A percentile compares a stretch with the other conserved stretches of the same genome.
Evolutionary conservation across 768 basidiomycete genomes (phyloP).

Genomic region (Lactarius psammicola): DNA sequence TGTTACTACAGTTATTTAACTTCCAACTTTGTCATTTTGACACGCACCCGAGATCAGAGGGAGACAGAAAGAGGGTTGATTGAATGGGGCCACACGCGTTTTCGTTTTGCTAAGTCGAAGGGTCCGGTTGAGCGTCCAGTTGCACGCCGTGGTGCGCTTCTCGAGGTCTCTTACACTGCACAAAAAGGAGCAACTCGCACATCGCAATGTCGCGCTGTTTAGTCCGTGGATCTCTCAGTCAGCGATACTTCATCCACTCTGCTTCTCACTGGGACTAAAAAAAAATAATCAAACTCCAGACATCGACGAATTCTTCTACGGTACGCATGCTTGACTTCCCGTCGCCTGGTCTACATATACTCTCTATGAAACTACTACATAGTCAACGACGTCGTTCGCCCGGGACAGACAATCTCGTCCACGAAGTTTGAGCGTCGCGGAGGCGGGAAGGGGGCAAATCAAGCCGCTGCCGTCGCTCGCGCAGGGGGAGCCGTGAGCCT

Average conservation of each 20-base stretch:
- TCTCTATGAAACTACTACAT: neutral
- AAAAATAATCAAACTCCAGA: slow-evolving; percentile 37
- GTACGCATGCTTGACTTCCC: slow-evolving; percentile 33
- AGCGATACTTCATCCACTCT: slow-evolving; percentile 3
- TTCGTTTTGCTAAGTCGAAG: neutral
- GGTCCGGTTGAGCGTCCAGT: too few species aligned
- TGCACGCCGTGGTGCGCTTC: neutral
- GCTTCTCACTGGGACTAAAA: neutral
- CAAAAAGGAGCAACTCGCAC: neutral
- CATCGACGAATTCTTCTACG: slow-evolving; percentile 58
- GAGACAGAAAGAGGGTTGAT: neutral
- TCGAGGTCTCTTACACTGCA: neutral
- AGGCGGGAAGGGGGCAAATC: slow-evolving; percentile 66
- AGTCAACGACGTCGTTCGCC: slow-evolving; percentile 54
- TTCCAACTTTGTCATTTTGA: slow-evolving; percentile 3
- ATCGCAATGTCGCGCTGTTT: slow-evolving; percentile 2
- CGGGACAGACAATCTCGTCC: slow-evolving; percentile 62
- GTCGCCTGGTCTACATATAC: neutral
- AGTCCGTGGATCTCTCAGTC: slow-evolving; percentile 21
- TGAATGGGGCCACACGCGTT: neutral
- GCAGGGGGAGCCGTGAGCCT: slow-evolving; percentile 50
- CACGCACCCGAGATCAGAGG: slow-evolving; percentile 3
- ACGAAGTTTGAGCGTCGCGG: slow-evolving; percentile 46
- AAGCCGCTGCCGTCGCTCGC: slow-evolving; percentile 54
- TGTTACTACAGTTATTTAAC: neutral